Evolutionary conservation across 2,329 filamentous ascomycete species (phyloP), one percentile per base, ranked within the genome.

Genomic region (Ceratocystis colombiana): DNA sequence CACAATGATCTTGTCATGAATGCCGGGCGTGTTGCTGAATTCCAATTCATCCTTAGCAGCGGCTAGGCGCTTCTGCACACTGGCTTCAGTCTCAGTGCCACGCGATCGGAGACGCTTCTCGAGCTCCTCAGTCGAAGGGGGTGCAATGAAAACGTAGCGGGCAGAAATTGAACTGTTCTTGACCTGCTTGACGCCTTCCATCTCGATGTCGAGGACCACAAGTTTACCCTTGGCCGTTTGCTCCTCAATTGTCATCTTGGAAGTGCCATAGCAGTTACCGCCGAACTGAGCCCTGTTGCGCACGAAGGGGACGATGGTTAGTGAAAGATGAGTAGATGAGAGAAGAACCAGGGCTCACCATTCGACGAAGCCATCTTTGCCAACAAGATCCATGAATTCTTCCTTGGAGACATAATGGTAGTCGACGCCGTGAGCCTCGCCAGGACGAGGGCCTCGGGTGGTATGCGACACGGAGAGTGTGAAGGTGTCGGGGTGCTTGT

Each of bases 141-240:
- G 92, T 45, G 88, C 84, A 69, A 96, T 82, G 76, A 96, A 96
- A 70, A 96, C 77, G 77, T 90, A 96, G 66, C 89, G 85, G 6
- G 90, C 89, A 66, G 86, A 82, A 69, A 92, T 83, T 71, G 81
- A 81, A 62, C 87, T 88, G 69, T 83, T 82, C 76, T 91, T 90
- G 72, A 96, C 89, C 77, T 96, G 92, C 79, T 96, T 96, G 67
- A 96, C 91, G 68, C 92, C 92, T 73, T 96, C 91, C 90, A 96
- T 96, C 81, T 96, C 93, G 73, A 96, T 97, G 75, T 97, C 93
- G 71, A 96, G 79, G 61, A 96, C 85, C 69, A 92, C 93, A 53
- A 91, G 84, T 72, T 81, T 82, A 20, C 86, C 87, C 77, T 86
- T 84, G 68, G 84, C 82, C 1, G 82, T 82, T 74, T 92, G 86